A percentile compares a stretch with the other conserved stretches of the same genome.
Evolutionary conservation across 805 yeast genomes (phyloP).

Genomic region (Saccharomycopsis sp.): DNA sequence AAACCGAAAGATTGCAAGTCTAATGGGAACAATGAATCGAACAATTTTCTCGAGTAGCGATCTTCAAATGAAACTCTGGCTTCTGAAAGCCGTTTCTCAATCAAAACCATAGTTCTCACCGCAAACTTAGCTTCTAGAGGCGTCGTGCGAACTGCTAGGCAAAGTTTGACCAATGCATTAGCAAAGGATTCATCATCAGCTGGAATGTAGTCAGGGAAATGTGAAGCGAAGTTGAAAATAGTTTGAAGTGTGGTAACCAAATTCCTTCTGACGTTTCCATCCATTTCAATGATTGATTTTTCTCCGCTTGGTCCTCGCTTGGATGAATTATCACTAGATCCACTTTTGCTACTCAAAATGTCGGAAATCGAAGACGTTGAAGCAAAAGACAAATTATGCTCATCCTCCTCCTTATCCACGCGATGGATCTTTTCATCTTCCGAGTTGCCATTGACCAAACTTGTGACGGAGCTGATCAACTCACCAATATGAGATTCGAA

Average conservation of each 20-base stretch:
- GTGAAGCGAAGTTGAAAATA: slow-evolving; percentile 46
- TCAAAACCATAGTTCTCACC: slow-evolving; percentile 44
- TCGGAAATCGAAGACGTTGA: too few relatives aligned
- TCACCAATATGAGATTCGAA: slow-evolving; percentile 50
- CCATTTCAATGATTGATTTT: too few relatives aligned
- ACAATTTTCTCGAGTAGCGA: slow-evolving; percentile 31
- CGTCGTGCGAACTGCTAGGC: slow-evolving; percentile 37
- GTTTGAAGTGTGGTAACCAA: slow-evolving; percentile 44
- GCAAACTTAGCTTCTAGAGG: slow-evolving; percentile 60
- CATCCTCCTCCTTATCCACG: slow-evolving; percentile 21
- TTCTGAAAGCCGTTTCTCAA: too few relatives aligned
- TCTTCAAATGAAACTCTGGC: too few relatives aligned
- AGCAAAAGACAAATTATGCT: slow-evolving; percentile 22
- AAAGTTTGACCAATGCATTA: background rate
- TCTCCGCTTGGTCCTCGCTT: too few relatives aligned
- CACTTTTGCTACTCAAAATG: too few relatives aligned
- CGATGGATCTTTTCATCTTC: too few relatives aligned
- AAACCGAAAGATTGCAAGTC: slow-evolving; percentile 32
- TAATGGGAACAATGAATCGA: slow-evolving; percentile 42
- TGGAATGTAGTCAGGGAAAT: slow-evolving; percentile 40
- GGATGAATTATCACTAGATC: too few relatives aligned
- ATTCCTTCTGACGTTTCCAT: too few relatives aligned
- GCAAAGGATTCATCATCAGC: slow-evolving; percentile 4
- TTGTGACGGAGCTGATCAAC: slow-evolving; percentile 36
- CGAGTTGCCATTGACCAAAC: too few relatives aligned